Base-by-base conservation (phyloP, 2,329 filamentous ascomycete genomes). In the Penicillium sclerotiorum region DNA sequence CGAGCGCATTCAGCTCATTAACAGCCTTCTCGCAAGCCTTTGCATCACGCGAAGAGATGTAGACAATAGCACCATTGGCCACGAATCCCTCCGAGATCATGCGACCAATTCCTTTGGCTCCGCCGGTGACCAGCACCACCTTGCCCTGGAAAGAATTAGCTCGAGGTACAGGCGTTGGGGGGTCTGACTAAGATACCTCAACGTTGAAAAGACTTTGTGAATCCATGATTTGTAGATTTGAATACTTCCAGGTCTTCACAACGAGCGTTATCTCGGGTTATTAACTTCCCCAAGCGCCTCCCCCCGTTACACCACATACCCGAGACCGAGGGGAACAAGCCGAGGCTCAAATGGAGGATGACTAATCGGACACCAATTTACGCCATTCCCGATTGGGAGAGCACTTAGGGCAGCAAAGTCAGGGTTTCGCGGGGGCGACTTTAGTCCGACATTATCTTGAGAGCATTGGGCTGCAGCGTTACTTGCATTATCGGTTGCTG, bases 71-170 rank as follows among this genome's bases (percentile, higher is more conserved):
- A 21, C 78, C 78, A 52, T 80, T 80, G 47, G 77, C 70, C 18
- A 80, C 71, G 53, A 77, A 80, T 9, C 76, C 77, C 61, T 80
- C 77, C 1, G 78, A 79, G 39, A 79, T 79, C 78, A 80, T 80
- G 57, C 80, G 78, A 45, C 77, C 77, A 41, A 80, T 73, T 4
- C 77, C 77, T 47, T 77, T 78, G 8, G 77, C 77, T 47, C 77
- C 77, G 51, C 77, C 77, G 17, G 77, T 79, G 49, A 80, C 73
- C 57, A 80, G 74, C 53, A 75, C 76, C 53, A 78, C 67, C 64
- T 74, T 74, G 49, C 65, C 71, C 72, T 74, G 42, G 20, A 17
- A 9, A 8, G 18, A 23, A 35, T 60, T 49, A 61, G 51, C 39
- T 32, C 30, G 27, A 13, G 32, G 50, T 47, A 81, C 6, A 12